Evolutionary conservation across 441 rosid genomes (phyloP), one percentile per base, ranked within the genome.

Genomic region (Syzygium syzygioides): DNA sequence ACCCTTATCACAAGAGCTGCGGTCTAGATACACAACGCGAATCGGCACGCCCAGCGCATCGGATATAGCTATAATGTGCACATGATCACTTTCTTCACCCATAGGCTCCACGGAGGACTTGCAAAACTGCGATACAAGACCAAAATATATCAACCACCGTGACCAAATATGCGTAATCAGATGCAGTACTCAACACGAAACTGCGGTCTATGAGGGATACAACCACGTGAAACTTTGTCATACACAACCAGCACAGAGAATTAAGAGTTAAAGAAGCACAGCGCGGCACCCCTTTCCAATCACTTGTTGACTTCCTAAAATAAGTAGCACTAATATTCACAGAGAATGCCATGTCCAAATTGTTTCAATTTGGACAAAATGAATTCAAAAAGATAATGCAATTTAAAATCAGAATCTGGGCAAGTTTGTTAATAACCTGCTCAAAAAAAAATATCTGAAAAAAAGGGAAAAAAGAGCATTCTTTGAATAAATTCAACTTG

Each of bases 1-100:
- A 45, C 95, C 96, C 17, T 88, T 88, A 83, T 98, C 99, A 89
- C 98, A 95, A 50, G 98, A 96, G 91, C 99, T 98, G 89, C 99
- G 97, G 89, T 98, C 99, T 87, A 98, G 98, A 92, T 98, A 98
- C 84, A 96, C 94, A 88, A 97, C 96, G 53, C 99, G 95, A 90
- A 98, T 96, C 32, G 99, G 95, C 89, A 98, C 98, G 55, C 98
- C 98, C 89, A 98, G 87, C 28, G 99, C 97, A 86, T 98, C 99
- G 25, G 99, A 97, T 88, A 98, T 59, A 87, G 91, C 91, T 79
- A 85, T 90, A 14, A 90, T 90, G 88, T 90, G 91, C 76, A 90
- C 96, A 89, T 96, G 99, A 90, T 98, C 99, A 37, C 99, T 98
- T 94, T 97, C 99, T 93, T 98, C 99, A 84, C 99, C 99, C 99